A percentile compares a stretch with the other conserved stretches of the same genome.
Evolutionary conservation across 345 rosid species (phyloP).

Genomic region (Eucalyptus erythrocorys): DNA sequence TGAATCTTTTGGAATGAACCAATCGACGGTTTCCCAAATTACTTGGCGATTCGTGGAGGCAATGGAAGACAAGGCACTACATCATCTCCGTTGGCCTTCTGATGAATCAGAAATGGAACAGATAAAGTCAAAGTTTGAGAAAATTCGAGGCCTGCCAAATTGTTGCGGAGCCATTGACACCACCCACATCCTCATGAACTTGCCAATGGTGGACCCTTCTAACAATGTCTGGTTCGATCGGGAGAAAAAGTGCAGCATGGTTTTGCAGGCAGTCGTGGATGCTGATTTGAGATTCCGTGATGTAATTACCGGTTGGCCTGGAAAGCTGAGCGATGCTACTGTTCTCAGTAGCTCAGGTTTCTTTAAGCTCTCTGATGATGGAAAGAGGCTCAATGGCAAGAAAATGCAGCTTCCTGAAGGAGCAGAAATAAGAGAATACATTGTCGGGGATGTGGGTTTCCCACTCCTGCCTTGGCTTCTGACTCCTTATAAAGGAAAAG

Average conservation of each 20-base stretch:
- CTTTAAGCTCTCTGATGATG: slow-evolving; percentile 25
- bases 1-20: slow-evolving; percentile 41
- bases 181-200: slow-evolving; percentile 42
- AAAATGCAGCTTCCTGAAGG: slow-evolving; percentile 21
- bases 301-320: slow-evolving; percentile 66
- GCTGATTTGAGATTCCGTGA: slow-evolving; percentile 49
- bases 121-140: slow-evolving; percentile 47
- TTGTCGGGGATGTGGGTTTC: slow-evolving; percentile 44
- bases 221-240: slow-evolving; percentile 38
- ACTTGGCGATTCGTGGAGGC: slow-evolving; percentile 66
- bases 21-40: slow-evolving; percentile 56
- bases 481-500: slow-evolving; percentile 35
- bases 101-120: slow-evolving; percentile 25
- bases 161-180: slow-evolving; percentile 52
- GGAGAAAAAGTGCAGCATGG: slow-evolving; percentile 57
- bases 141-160: slow-evolving; percentile 46
- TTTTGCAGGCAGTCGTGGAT: slow-evolving; percentile 55
- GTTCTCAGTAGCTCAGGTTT: slow-evolving; percentile 39
- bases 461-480: slow-evolving; percentile 48
- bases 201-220: slow-evolving; percentile 35
- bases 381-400: slow-evolving; percentile 36
- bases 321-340: slow-evolving; percentile 27
- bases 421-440: slow-evolving; percentile 41
- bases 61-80: slow-evolving; percentile 49
- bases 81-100: slow-evolving; percentile 52